phyloP scores from a whole-genome alignment of 305 asterid species.

The Rubia tinctorum region DNA sequence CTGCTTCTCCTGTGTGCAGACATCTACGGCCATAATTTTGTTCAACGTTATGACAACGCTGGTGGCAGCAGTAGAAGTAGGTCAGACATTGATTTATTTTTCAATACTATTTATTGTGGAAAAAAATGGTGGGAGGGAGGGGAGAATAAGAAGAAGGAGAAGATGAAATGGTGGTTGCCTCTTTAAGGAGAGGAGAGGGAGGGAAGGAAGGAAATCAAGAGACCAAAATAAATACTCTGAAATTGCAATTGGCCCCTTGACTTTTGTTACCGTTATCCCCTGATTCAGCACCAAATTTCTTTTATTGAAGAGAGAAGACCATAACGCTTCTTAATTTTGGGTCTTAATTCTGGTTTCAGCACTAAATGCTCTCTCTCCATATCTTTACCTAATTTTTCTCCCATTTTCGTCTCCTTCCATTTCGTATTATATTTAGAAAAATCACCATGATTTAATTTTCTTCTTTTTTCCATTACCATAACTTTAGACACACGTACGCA shows the following conservation, averaged over 20 bases:
- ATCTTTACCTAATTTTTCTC: conserved; percentile 22
- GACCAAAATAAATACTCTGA: background rate
- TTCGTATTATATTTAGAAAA: too few species aligned
- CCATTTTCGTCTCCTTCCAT: background rate
- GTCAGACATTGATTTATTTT: conserved; percentile 6
- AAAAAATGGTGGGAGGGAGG: too few species aligned
- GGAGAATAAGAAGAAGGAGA: background rate
- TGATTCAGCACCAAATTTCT: conserved; percentile 15
- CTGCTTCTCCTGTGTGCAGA: background rate
- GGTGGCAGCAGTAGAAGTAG: background rate
- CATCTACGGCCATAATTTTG: conserved; percentile 6
- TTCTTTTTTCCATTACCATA: too few species aligned
- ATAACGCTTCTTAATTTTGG: conserved; percentile 14
- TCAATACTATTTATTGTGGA: background rate
- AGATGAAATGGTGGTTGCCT: background rate
- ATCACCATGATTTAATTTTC: too few species aligned
- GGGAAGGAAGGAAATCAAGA: conserved; percentile 5
- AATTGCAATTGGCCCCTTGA: background rate
- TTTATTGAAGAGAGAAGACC: conserved; percentile 9
- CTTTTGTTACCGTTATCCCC: too few species aligned
- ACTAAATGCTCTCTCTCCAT: conserved; percentile 17
- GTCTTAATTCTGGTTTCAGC: background rate
- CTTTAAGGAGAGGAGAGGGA: background rate
- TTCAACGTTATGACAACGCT: background rate
- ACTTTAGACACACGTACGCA: background rate